A percentile compares a stretch with the other conserved stretches of the same genome.
These are phyloP conservation scores for Chamaenerion angustifolium DNA, from an alignment of 345 rosid species.

Conservation along the genomic window DNA sequence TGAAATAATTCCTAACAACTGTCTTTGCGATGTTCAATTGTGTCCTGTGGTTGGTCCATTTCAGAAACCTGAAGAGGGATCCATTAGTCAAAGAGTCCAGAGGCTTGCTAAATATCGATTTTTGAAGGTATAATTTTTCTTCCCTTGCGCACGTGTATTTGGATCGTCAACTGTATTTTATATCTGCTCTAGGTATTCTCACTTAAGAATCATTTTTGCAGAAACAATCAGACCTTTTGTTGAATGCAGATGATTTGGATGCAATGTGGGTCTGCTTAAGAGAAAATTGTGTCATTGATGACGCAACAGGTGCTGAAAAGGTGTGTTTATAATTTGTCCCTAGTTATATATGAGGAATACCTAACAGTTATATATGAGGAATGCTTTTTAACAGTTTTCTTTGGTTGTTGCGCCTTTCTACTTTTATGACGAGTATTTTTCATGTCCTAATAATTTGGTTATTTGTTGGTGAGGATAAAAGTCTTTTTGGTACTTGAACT, in stretches of 20 bases:
- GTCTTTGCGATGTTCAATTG: not conserved
- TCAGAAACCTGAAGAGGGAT: slow-evolving; percentile 98
- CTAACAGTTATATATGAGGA: too few species aligned
- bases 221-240: slow-evolving; percentile 95
- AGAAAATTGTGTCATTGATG: slow-evolving; percentile 98
- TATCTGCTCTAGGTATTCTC: slow-evolving; percentile 1
- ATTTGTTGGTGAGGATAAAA: too few species aligned
- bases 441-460: too few species aligned
- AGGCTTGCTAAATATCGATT: slow-evolving; percentile 89
- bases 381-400: too few species aligned
- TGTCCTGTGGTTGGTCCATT: slow-evolving; percentile 1
- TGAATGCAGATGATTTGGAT: slow-evolving; percentile 93
- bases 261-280: slow-evolving; percentile 99
- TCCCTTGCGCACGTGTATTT: not conserved
- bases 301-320: slow-evolving; percentile 99
- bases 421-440: too few species aligned
- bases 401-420: too few species aligned
- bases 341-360: too few species aligned
- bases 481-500: too few species aligned
- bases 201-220: slow-evolving; percentile 25
- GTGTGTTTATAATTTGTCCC: slow-evolving; percentile 15
- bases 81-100: slow-evolving; percentile 88
- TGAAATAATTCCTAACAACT: too few species aligned
- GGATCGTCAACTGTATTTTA: not conserved
- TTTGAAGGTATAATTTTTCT: slow-evolving; percentile 40